Conservation (phyloP, 768 basidiomycete species). For the Daedalea quercina region DNA sequence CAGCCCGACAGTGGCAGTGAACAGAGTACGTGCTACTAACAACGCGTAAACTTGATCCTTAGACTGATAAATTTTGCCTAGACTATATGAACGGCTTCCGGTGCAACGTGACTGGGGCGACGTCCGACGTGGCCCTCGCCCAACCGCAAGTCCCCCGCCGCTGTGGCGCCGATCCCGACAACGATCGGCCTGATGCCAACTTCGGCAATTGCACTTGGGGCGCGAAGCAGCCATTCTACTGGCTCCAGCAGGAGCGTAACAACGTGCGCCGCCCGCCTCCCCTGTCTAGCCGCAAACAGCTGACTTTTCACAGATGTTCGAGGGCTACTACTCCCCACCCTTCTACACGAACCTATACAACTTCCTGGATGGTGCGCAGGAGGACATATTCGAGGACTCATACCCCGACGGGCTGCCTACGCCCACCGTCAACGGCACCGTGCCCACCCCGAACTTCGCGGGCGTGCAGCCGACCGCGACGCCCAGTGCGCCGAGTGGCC, state of each 20-base stretch:
- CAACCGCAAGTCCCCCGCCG: conserved; percentile 53
- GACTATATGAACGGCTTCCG: conserved; percentile 75
- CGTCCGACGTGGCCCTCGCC: conserved; percentile 45
- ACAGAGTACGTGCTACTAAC: conserved; percentile 39
- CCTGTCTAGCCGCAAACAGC: neutral
- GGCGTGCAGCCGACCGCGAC: conserved; percentile 1
- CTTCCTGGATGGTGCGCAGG: conserved; percentile 65
- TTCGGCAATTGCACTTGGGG: conserved; percentile 69
- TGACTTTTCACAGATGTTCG: conserved; percentile 47
- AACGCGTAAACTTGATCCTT: neutral
- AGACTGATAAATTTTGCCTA: conserved; percentile 14
- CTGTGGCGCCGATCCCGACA: conserved; percentile 52
- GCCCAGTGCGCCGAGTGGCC: conserved; percentile 1
- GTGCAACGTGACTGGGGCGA: conserved; percentile 52
- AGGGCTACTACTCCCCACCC: conserved; percentile 52
- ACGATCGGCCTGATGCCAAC: conserved; percentile 33
- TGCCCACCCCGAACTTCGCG: conserved; percentile 18
- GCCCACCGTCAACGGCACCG: conserved; percentile 20
- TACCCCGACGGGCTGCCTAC: conserved; percentile 28
- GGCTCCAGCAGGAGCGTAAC: conserved; percentile 57
- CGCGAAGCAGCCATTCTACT: conserved; percentile 65
- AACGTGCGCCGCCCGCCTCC: conserved; percentile 39
- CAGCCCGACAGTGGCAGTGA: conserved; percentile 52
- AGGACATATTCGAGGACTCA: conserved; percentile 63
- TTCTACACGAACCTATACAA: conserved; percentile 67